A percentile compares a stretch with the other conserved stretches of the same genome.
Evolutionary conservation across 192 early-diverging fungal genomes (phyloP).

Genomic region (Neocallimastix lanati): DNA sequence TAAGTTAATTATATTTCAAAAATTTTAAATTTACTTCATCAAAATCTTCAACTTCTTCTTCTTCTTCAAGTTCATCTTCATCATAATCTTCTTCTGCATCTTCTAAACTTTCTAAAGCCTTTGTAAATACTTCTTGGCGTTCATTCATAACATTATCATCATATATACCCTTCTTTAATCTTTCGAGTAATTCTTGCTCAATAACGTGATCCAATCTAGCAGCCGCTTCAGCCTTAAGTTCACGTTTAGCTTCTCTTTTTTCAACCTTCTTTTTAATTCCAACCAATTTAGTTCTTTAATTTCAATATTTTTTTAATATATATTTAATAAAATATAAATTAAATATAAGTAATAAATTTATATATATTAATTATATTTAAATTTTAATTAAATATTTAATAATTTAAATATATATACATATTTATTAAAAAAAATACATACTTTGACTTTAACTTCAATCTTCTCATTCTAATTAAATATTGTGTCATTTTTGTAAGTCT

Average conservation of each 20-base stretch:
- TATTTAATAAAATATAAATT: neutral
- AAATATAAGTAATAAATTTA: neutral
- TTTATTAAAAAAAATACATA: neutral
- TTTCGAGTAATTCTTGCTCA: slow-evolving; percentile 86
- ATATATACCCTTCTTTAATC: slow-evolving; percentile 83
- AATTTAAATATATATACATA: too few species aligned
- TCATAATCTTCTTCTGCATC: slow-evolving; percentile 15
- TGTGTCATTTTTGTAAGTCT: slow-evolving; percentile 90
- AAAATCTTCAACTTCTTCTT: slow-evolving; percentile 12
- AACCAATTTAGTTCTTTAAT: slow-evolving; percentile 50
- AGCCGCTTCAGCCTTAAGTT: slow-evolving; percentile 76
- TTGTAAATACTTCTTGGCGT: slow-evolving; percentile 69
- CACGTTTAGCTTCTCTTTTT: slow-evolving; percentile 61
- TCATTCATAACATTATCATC: slow-evolving; percentile 94
- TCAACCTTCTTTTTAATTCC: slow-evolving; percentile 90
- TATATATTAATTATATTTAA: neutral
- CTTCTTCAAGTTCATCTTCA: slow-evolving; percentile 16
- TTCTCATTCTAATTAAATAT: slow-evolving; percentile 84
- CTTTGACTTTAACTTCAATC: slow-evolving; percentile 63
- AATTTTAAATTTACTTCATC: neutral
- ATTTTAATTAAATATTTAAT: neutral
- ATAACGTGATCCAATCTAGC: slow-evolving; percentile 79
- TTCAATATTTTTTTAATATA: too few species aligned
- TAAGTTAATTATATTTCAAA: too few species aligned
- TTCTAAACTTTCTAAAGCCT: slow-evolving; percentile 51